Conservation (phyloP, 75 land plant species). For the Adiantum capillusveneris region DNA sequence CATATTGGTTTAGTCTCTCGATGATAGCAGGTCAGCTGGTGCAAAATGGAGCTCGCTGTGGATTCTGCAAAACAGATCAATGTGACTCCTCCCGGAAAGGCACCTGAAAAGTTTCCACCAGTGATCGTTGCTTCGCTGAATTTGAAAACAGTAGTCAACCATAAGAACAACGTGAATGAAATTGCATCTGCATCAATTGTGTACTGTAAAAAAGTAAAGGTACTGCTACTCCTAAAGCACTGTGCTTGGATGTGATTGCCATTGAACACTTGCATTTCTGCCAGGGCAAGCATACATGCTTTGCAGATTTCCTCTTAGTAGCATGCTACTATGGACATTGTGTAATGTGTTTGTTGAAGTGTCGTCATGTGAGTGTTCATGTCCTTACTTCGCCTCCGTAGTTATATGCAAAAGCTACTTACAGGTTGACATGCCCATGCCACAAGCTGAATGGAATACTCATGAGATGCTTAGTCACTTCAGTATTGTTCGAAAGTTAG, state of each 20-base stretch:
- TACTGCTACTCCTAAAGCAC: conserved; percentile 14
- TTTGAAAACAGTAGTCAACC: conserved; percentile 79
- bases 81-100: conserved; percentile 36
- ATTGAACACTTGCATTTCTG: neutral
- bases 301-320: neutral
- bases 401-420: too few relatives aligned
- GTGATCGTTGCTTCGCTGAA: conserved; percentile 73
- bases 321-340: neutral
- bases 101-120: conserved; percentile 59
- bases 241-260: neutral
- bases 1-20: too few relatives aligned
- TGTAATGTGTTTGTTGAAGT: neutral
- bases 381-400: neutral
- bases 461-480: conserved; percentile 68
- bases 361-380: neutral
- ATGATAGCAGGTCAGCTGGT: conserved; percentile 85
- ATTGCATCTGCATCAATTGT: conserved; percentile 82
- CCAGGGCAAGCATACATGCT: too few relatives aligned
- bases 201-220: conserved; percentile 83
- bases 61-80: conserved; percentile 62
- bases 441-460: conserved; percentile 75
- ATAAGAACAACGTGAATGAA: conserved; percentile 76
- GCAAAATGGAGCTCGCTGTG: conserved; percentile 83
- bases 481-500: conserved; percentile 84
- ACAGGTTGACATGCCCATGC: conserved; percentile 89